A percentile compares a stretch with the other conserved stretches of the same genome.
Conservation (phyloP, 1,139 yeast species). For the Nakaseomyces bracarensis region DNA sequence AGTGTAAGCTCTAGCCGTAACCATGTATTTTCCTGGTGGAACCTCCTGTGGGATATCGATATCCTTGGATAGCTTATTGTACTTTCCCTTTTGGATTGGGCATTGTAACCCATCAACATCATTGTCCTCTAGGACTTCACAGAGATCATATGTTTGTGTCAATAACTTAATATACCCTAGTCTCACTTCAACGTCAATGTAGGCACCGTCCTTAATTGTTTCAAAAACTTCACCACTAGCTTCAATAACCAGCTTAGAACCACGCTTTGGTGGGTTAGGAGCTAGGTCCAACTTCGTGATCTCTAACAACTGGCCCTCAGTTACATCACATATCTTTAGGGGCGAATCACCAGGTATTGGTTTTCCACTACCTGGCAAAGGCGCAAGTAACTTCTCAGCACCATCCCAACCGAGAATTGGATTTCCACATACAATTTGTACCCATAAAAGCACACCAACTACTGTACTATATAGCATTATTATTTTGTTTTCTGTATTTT, state of each 20-base stretch:
- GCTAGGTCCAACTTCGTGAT: constrained; percentile 51
- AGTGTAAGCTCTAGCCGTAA: constrained; percentile 83
- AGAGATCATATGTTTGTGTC: constrained; percentile 80
- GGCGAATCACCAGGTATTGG: constrained; percentile 93
- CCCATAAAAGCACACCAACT: background rate
- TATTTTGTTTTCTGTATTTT: background rate
- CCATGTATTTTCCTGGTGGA: constrained; percentile 88
- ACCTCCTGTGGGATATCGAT: constrained; percentile 88
- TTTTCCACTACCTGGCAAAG: constrained; percentile 34
- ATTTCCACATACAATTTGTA: background rate
- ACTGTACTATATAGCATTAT: background rate
- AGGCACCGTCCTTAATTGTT: constrained; percentile 71
- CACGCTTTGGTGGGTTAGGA: constrained; percentile 88
- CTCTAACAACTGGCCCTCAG: constrained; percentile 51
- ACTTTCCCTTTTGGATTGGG: constrained; percentile 66
- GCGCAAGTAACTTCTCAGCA: constrained; percentile 8
- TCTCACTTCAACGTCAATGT: constrained; percentile 86
- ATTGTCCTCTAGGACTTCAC: constrained; percentile 77
- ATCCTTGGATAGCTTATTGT: constrained; percentile 50
- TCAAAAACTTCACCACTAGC: constrained; percentile 59
- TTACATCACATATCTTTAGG: constrained; percentile 62
- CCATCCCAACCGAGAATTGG: background rate
- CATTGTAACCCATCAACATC: constrained; percentile 55
- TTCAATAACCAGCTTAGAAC: constrained; percentile 64
- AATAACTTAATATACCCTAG: constrained; percentile 84